Conservation (phyloP, 768 basidiomycete genomes). For the Collybiopsis confluens region DNA sequence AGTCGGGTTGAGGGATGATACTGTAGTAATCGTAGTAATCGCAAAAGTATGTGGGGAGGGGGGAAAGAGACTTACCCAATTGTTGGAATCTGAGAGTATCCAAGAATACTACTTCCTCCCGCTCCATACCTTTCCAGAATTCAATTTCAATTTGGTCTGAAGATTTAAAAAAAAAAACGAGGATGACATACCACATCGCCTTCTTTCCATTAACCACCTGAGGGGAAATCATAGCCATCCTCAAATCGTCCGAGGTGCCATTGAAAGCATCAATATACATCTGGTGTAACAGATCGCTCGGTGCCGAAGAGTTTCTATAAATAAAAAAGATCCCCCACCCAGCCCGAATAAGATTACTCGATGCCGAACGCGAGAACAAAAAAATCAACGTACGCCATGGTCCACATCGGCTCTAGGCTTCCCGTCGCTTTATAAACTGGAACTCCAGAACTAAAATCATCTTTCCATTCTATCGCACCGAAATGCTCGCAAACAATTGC, state of each 20-base stretch:
- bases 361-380: background rate
- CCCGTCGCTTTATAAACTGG: slow-evolving; percentile 23
- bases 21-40: slow-evolving; percentile 6
- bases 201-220: slow-evolving; percentile 17
- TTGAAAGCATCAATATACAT: slow-evolving; percentile 23
- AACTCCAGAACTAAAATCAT: slow-evolving; percentile 15
- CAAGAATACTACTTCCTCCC: slow-evolving; percentile 24
- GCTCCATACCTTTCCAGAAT: slow-evolving; percentile 19
- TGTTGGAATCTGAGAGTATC: slow-evolving; percentile 22
- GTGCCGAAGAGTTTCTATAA: slow-evolving; percentile 20
- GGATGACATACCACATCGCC: slow-evolving; percentile 16
- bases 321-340: background rate
- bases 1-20: slow-evolving; percentile 28
- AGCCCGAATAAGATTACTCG: background rate
- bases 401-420: slow-evolving; percentile 27
- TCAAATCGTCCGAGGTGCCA: slow-evolving; percentile 19
- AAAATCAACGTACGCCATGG: slow-evolving; percentile 21
- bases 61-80: slow-evolving; percentile 17
- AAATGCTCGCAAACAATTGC: slow-evolving; percentile 28
- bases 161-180: background rate
- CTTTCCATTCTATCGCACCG: slow-evolving; percentile 27
- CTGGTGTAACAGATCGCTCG: slow-evolving; percentile 19
- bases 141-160: background rate
- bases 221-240: slow-evolving; percentile 27
- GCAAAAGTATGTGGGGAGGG: background rate